A percentile compares a stretch with the other conserved stretches of the same genome.
phyloP scores from a whole-genome alignment of 2,329 filamentous ascomycete genomes.

The Diaporthe sp. region DNA sequence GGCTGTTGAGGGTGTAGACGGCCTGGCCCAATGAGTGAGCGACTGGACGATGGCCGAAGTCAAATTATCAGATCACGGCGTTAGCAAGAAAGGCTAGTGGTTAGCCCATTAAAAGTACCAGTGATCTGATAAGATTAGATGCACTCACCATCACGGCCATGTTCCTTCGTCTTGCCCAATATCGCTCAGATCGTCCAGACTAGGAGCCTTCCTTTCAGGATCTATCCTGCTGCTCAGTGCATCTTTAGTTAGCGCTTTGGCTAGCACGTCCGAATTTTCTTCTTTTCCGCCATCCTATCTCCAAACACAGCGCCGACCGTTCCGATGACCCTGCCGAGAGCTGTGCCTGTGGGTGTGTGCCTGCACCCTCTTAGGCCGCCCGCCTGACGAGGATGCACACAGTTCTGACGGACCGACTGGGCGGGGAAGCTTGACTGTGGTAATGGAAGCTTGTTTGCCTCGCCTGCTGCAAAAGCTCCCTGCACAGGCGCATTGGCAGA shows the following conservation, averaged over 20 bases:
- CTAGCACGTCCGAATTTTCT: background rate
- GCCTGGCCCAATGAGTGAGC: constrained; percentile 16
- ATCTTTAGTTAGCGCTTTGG: background rate
- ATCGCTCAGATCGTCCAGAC: background rate
- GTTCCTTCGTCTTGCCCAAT: background rate
- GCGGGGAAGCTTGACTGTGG: constrained; percentile 24
- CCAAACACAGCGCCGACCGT: background rate
- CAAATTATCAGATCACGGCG: background rate
- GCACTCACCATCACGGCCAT: background rate
- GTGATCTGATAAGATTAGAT: constrained; percentile 38
- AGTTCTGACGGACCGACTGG: constrained; percentile 13
- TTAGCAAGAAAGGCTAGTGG: background rate
- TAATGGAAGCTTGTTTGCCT: constrained; percentile 11
- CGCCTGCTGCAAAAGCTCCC: background rate
- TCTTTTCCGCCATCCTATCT: background rate
- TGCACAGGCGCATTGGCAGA: background rate
- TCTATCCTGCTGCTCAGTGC: background rate
- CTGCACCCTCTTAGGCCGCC: background rate
- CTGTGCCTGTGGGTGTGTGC: background rate
- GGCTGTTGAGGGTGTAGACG: background rate
- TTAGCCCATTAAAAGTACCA: background rate
- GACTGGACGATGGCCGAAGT: background rate
- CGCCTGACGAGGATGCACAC: constrained; percentile 8
- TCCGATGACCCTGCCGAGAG: background rate
- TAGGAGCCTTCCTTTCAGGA: background rate